phyloP scores from a whole-genome alignment of 2,329 filamentous ascomycete species.

The Pseudogymnoascus sp. region DNA sequence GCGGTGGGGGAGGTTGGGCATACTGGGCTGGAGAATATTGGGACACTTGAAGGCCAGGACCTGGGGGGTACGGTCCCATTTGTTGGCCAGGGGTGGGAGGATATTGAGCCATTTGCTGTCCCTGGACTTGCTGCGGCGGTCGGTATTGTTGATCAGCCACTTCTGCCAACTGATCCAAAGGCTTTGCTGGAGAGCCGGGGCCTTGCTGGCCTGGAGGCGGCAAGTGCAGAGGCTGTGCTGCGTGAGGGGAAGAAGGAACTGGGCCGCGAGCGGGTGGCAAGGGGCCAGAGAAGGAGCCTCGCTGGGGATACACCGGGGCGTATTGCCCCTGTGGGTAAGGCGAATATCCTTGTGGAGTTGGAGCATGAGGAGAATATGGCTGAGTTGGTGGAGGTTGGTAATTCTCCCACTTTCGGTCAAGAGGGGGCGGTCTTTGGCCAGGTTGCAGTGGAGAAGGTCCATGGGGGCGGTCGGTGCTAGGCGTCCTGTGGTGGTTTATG shows the following conservation, averaged over 20 bases:
- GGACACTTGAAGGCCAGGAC: not conserved
- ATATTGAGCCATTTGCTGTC: conserved; percentile 22
- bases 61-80: not conserved
- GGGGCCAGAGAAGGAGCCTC: conserved; percentile 25
- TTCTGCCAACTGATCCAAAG: conserved; percentile 28
- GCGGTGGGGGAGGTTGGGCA: conserved; percentile 5
- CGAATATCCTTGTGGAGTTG: conserved; percentile 15
- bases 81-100: conserved; percentile 4
- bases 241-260: conserved; percentile 30
- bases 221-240: conserved; percentile 22
- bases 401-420: conserved; percentile 26
- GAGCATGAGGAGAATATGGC: conserved; percentile 16
- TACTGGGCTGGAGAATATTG: conserved; percentile 1
- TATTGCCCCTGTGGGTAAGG: conserved; percentile 17
- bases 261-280: conserved; percentile 25
- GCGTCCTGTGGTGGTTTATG: conserved; percentile 13
- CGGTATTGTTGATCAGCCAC: conserved; percentile 28
- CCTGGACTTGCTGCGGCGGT: conserved; percentile 25
- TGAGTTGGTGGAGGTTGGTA: conserved; percentile 20
- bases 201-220: conserved; percentile 24
- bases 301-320: conserved; percentile 7
- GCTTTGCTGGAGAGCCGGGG: conserved; percentile 23
- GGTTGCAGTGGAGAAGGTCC: conserved; percentile 26
- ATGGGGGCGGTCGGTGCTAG: conserved; percentile 14
- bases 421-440: conserved; percentile 16